Evolutionary conservation across 2,329 filamentous ascomycete genomes (phyloP).

Genomic region (Aspergillus sp.): DNA sequence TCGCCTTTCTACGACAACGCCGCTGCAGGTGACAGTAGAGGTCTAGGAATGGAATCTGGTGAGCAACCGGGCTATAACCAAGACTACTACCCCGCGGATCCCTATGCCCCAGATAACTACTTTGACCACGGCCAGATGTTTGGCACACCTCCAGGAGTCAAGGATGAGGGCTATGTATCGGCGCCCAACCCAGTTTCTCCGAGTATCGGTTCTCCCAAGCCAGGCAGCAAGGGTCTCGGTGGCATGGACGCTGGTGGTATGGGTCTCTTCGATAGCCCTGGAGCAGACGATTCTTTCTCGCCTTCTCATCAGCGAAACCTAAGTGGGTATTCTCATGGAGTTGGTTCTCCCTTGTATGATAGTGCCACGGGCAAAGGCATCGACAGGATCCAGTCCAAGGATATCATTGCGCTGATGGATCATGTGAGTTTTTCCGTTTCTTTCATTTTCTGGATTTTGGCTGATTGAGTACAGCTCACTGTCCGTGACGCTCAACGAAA

Average conservation of each 20-base stretch:
- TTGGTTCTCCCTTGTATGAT: slow-evolving; percentile 86
- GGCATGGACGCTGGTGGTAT: slow-evolving; percentile 51
- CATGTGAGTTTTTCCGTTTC: slow-evolving; percentile 55
- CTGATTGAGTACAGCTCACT: slow-evolving; percentile 60
- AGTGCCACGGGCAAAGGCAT: slow-evolving; percentile 81
- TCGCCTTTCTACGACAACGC: slow-evolving; percentile 21
- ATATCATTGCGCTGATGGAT: slow-evolving; percentile 96
- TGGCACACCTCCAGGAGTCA: slow-evolving; percentile 57
- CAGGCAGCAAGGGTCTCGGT: slow-evolving; percentile 43
- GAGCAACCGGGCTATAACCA: slow-evolving; percentile 54
- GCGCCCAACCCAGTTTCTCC: slow-evolving; percentile 57
- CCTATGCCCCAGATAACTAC: slow-evolving; percentile 33
- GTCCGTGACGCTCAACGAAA: slow-evolving; percentile 95
- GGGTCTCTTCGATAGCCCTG: slow-evolving; percentile 46
- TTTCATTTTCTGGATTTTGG: slow-evolving; percentile 1
- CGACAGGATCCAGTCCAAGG: slow-evolving; percentile 89
- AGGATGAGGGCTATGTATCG: slow-evolving; percentile 91
- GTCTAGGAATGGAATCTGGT: slow-evolving; percentile 51
- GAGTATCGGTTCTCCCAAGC: slow-evolving; percentile 44
- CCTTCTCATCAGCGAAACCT: slow-evolving; percentile 59
- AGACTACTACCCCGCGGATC: slow-evolving; percentile 52
- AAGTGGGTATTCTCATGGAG: slow-evolving; percentile 87
- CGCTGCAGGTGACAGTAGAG: slow-evolving; percentile 52
- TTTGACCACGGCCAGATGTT: slow-evolving; percentile 35
- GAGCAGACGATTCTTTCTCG: slow-evolving; percentile 62